Percentiles rank a stretch among this genome's conserved stretches.
Evolutionary conservation across 2,329 filamentous ascomycete genomes (phyloP).

Genomic region (Dactylonectria macrodidyma): DNA sequence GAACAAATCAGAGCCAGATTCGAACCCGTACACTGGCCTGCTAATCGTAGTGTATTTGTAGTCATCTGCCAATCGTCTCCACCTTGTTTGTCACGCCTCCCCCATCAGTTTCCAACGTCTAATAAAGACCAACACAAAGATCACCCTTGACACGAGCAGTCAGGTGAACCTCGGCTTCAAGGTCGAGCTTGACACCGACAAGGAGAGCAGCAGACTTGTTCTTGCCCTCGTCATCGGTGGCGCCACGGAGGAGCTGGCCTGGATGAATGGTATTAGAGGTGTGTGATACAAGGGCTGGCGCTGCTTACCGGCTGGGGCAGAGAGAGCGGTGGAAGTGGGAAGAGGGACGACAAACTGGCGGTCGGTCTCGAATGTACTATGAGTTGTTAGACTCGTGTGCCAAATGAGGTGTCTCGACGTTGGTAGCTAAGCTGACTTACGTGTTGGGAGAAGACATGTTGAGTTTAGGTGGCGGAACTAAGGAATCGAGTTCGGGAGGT

Average conservation of each 20-base stretch:
- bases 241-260: slow-evolving; percentile 70
- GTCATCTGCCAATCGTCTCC: too few species aligned
- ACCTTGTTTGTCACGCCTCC: too few species aligned
- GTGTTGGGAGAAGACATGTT: slow-evolving; percentile 46
- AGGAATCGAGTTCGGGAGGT: background rate
- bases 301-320: slow-evolving; percentile 49
- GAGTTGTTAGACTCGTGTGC: slow-evolving; percentile 45
- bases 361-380: slow-evolving; percentile 39
- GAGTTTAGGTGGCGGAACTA: slow-evolving; percentile 32
- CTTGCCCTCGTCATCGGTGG: slow-evolving; percentile 70
- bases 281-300: slow-evolving; percentile 30
- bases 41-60: too few species aligned
- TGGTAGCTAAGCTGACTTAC: slow-evolving; percentile 35
- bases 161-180: slow-evolving; percentile 74
- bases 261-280: slow-evolving; percentile 15
- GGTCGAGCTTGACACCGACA: slow-evolving; percentile 74
- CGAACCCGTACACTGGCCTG: too few species aligned
- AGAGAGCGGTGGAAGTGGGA: slow-evolving; percentile 53
- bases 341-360: slow-evolving; percentile 47
- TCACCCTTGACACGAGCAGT: slow-evolving; percentile 73
- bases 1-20: too few species aligned
- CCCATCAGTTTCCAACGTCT: slow-evolving; percentile 5
- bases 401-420: slow-evolving; percentile 36
- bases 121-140: slow-evolving; percentile 63
- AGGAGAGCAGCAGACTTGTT: slow-evolving; percentile 71